Base-by-base conservation (phyloP, 1,284 basidiomycete genomes). In the Sutorius eximius region DNA sequence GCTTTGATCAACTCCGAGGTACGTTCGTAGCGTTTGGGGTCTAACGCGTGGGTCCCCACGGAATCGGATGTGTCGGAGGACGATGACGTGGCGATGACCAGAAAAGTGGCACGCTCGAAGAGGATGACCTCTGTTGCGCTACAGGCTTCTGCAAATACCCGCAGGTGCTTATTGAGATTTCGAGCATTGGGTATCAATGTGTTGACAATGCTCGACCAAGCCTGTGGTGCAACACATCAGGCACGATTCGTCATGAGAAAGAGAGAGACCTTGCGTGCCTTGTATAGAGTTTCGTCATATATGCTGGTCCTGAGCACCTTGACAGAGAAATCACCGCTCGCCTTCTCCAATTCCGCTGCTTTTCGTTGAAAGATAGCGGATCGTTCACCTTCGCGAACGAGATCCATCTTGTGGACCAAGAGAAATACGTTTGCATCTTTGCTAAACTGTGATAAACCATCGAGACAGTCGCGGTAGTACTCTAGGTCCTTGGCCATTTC, bases 161-260 rank as follows among this genome's bases (percentile, higher is more conserved):
- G 82, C 8, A 99, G 81, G 65, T 98, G 94, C 54, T 82, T 84
- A 10, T 90, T 89, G 38, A 99, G 86, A 38, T 92, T 85, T n/a
- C 85, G 77, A 33, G 95, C 90, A 61, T 98, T 97, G 2, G 97
- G 97, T 53, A 99, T 97, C 59, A 98, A 82, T 11, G 93, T 94
- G 66, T 98, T 94, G 9, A 99, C 94, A 61, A 99, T 97, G 58
- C 86, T 86, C 27, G 97, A 98, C 97, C 96, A 99, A 11, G 97
- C 96, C 92, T 98, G 60, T 32, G 9, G 34, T 24, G 42, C 20
- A 57, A 47, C n/a, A 36, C 32, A 53, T 56, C 48, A 59, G 50
- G 45, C 41, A 54, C 45, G 45, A 41, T 24, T 18, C 29, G 48
- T 33, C 24, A 30, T 5, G 52, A 36, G 47, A 45, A 50, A 44